Base-by-base conservation (phyloP, 23 red algal genomes). In the Gracilaria gracilis region DNA sequence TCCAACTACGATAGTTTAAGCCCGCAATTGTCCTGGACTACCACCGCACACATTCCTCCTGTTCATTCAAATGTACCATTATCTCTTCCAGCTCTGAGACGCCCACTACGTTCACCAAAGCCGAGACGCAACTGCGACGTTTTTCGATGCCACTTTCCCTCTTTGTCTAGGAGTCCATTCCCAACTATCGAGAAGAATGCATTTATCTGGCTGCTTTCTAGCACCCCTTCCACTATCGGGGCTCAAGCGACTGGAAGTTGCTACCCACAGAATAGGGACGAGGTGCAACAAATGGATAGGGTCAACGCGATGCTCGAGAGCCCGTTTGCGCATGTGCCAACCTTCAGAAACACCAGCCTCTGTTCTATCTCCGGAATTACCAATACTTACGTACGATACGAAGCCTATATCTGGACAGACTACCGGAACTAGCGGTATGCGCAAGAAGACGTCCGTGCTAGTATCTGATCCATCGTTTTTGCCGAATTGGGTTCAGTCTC, bases 361-460 rank as follows among this genome's bases (percentile, higher is more conserved):
- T 31, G 69, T 47, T 44, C 69, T 44, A 33, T 21, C 69, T 3
- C 2, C 69, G 28, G 77, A 81, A 3, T 23, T 81, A 7, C 49
- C 77, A 48, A 38, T 89, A 27, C 75, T 89, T 16, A 59, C 34
- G 12, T 89, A 78, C 44, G 36, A 79, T 11, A 98, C 96, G 9
- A 31, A 49, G 17, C 97, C 97, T 25, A 99, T 96, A 47, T 32
- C 79, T 23, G 93, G 92, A 13, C 97, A 99, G 69, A 96, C 93
- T 24, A 96, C 90, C n/a, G 97, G 97, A 15, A 99, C 97, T 27
- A 94, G 90, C 58, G 97, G 97, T 53, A 53, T 99, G 46, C 94
- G 97, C 15, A 96, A 96, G 65, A 88, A 83, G 49, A 83, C 84
- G 12, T 46, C 19, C 1, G 91, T 89, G 21, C 61, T 96, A 17